Conservation (phyloP, 306 rosid species). For the Cucurbita argyrosperma region DNA sequence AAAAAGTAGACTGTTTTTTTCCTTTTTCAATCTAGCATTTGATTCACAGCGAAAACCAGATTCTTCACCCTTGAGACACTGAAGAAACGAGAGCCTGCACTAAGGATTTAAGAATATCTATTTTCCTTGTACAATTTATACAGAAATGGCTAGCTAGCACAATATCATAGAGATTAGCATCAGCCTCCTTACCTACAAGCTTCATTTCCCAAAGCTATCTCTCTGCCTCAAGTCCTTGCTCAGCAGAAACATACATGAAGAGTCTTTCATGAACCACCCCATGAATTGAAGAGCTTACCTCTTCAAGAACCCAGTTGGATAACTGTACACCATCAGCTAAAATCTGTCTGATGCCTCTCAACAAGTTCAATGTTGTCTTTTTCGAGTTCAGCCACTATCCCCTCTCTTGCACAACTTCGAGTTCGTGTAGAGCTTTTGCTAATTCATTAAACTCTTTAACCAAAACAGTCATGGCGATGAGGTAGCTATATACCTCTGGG, state of each 20-base stretch:
- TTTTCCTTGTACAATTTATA: background rate
- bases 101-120: background rate
- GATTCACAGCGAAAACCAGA: background rate
- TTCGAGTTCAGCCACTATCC: conserved; percentile 48
- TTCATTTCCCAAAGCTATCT: conserved; percentile 91
- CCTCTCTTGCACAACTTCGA: conserved; percentile 42
- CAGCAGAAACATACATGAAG: conserved; percentile 87
- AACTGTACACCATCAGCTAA: conserved; percentile 49
- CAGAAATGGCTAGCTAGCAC: conserved; percentile 86
- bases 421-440: conserved; percentile 66
- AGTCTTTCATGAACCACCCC: conserved; percentile 88
- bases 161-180: conserved; percentile 66
- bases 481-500: conserved; percentile 88
- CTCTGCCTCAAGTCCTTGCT: conserved; percentile 86
- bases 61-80: background rate
- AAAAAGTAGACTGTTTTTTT: background rate
- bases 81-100: background rate
- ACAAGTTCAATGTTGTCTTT: conserved; percentile 36
- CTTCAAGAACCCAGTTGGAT: conserved; percentile 73
- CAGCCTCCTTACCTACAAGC: conserved; percentile 84
- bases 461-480: conserved; percentile 85
- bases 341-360: conserved; percentile 60
- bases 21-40: background rate
- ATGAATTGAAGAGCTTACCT: conserved; percentile 34
- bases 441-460: conserved; percentile 86